A percentile compares a stretch with the other conserved stretches of the same genome.
These are phyloP conservation scores for Pestalotiopsis sp. DNA, from an alignment of 2,329 filamentous ascomycete species.

Conservation along the genomic window DNA sequence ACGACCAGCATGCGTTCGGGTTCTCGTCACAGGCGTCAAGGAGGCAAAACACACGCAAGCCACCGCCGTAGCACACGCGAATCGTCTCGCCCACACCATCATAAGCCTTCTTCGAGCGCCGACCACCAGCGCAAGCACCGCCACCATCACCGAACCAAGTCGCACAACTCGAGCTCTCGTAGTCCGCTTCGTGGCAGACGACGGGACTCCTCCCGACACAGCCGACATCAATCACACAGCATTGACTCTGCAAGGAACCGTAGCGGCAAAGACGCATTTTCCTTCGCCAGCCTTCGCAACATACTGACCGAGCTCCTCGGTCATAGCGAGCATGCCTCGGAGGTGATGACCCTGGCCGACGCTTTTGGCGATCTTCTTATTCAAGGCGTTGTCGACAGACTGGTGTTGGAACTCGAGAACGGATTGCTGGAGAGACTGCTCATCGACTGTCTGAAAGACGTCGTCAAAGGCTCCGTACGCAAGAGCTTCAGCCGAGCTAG, in stretches of 20 bases:
- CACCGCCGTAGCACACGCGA: not conserved
- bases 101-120: not conserved
- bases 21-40: too few species aligned
- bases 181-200: slow-evolving; percentile 1
- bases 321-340: slow-evolving; percentile 7
- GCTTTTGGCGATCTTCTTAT: slow-evolving; percentile 8
- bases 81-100: not conserved
- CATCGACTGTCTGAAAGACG: slow-evolving; percentile 9
- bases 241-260: not conserved
- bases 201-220: not conserved
- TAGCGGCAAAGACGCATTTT: not conserved
- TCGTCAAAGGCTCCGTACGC: slow-evolving; percentile 1
- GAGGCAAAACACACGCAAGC: not conserved
- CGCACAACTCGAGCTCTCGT: slow-evolving; percentile 1
- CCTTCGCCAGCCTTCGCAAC: slow-evolving; percentile 8
- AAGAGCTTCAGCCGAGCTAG: not conserved
- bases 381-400: slow-evolving; percentile 3
- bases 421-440: slow-evolving; percentile 12
- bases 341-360: not conserved
- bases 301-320: slow-evolving; percentile 11
- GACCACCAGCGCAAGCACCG: not conserved
- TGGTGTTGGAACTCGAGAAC: slow-evolving; percentile 7
- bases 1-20: too few species aligned
- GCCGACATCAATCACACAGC: not conserved
- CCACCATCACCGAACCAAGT: not conserved